Base-by-base conservation (phyloP, 441 rosid genomes). In the Cnidoscolus chayamansa region DNA sequence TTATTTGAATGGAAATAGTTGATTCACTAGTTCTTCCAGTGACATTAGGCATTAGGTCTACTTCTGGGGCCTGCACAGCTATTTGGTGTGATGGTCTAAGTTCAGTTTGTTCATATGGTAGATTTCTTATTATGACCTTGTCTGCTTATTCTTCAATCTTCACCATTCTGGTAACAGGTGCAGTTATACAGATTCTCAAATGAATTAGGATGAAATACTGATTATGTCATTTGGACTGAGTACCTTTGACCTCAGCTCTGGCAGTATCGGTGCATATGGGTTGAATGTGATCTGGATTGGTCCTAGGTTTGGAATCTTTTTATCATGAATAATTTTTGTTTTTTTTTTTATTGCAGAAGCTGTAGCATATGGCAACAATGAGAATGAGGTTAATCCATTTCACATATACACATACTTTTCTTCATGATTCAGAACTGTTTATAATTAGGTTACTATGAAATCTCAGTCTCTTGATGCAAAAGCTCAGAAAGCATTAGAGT, bases 401-500 rank as follows among this genome's bases (percentile, higher is more conserved):
- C 61, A 45, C 25, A 10, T 54, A 4, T 49, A 0, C 40, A 37
- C 65, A 9, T 63, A 12, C 50, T 66, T 63, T 57, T 4, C 70
- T 70, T 65, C 49, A 12, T 31, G 43, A 53, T 75, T 78, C 45
- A 19, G 3, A 45, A 37, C 63, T 48, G 9, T 20, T 32, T 61
- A 40, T 63, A 50, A 70, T 57, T 53, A 61, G 70, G 72, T 76
- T 84, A 53, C 13, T 59, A 37, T n/a, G 68, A 53, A 68, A 77
- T 81, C 76, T 73, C 82, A 90, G 97, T 85, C 94, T 71, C 80
- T 87, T 54, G 96, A 94, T 67, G 90, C 79, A 0, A 86, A 84
- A 76, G 98, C 90, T 37, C 84, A 84, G 81, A 94, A 86, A 83
- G 97, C 97, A 43, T 76, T 94, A 48, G 93, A 94, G 25, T 94